Percentiles rank a stretch among this genome's conserved stretches.
Evolutionary conservation across 2,329 filamentous ascomycete species (phyloP).

Genomic region (Botrytis elliptica): DNA sequence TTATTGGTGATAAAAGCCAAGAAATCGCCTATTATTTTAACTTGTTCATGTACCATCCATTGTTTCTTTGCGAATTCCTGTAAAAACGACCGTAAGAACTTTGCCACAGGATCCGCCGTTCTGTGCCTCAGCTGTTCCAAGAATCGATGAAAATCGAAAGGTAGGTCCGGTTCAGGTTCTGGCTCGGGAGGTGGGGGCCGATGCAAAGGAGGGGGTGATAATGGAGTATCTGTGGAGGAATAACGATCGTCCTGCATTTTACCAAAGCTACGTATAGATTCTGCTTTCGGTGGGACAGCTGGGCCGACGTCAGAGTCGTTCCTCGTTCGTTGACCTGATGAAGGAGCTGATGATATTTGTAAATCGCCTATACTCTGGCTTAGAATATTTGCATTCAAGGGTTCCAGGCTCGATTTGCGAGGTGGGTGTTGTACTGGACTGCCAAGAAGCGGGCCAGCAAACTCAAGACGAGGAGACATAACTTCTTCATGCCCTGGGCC

Average conservation of each 20-base stretch:
- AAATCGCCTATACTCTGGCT: constrained; percentile 37
- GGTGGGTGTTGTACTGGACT: constrained; percentile 70
- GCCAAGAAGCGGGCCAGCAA: constrained; percentile 75
- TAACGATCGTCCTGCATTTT: constrained; percentile 49
- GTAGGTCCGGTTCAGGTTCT: constrained; percentile 77
- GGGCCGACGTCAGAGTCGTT: constrained; percentile 38
- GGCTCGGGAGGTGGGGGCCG: constrained; percentile 70
- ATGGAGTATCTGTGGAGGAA: constrained; percentile 34
- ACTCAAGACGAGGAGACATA: constrained; percentile 84
- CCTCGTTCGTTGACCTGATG: constrained; percentile 23
- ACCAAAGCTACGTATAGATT: constrained; percentile 37
- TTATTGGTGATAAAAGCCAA: constrained; percentile 96
- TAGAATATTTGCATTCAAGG: constrained; percentile 44
- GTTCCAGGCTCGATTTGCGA: constrained; percentile 82
- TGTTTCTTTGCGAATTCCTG: constrained; percentile 95
- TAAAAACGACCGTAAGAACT: constrained; percentile 91
- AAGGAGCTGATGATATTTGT: constrained; percentile 29
- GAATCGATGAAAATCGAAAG: constrained; percentile 97
- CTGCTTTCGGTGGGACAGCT: constrained; percentile 45
- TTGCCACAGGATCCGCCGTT: constrained; percentile 95
- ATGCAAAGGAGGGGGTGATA: constrained; percentile 52
- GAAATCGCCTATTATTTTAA: constrained; percentile 98
- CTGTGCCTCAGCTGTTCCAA: constrained; percentile 93
- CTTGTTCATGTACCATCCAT: constrained; percentile 99
- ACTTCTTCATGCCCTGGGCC: constrained; percentile 77